These are phyloP conservation scores for Tetrastigma voinierianum DNA, from an alignment of 164 flowering plant genomes.

Conservation along the genomic window DNA sequence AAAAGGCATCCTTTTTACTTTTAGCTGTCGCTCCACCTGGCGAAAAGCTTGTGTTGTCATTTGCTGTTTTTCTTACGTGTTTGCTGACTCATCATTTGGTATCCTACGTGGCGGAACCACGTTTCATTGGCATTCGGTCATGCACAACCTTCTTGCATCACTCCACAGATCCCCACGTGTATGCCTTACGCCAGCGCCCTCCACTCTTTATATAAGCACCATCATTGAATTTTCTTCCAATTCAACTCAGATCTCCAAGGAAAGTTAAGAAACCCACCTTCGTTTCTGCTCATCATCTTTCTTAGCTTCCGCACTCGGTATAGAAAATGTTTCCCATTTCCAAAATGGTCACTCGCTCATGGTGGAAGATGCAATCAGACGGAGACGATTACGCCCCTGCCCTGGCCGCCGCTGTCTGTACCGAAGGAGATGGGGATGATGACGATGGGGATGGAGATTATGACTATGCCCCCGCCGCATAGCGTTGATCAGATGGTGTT, in stretches of 20 bases:
- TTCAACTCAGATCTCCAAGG: not conserved
- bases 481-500: slow-evolving; percentile 17
- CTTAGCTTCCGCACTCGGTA: not conserved
- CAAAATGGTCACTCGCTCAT: not conserved
- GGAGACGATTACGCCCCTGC: slow-evolving; percentile 10
- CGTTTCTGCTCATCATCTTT: not conserved
- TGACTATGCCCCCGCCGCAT: slow-evolving; percentile 18
- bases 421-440: not conserved
- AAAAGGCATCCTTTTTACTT: no score
- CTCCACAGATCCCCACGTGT: slow-evolving; percentile 23
- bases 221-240: not conserved
- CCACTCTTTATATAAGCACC: slow-evolving; percentile 10
- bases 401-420: not conserved
- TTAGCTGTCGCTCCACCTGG: no score
- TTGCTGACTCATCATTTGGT: no score
- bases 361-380: slow-evolving; percentile 20
- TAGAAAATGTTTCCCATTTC: slow-evolving; percentile 15
- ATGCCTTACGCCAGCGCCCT: slow-evolving; percentile 18
- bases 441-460: slow-evolving; percentile 16
- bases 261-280: not conserved
- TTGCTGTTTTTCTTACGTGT: no score
- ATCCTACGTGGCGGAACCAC: slow-evolving; percentile 2
- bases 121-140: not conserved
- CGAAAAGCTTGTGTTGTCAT: no score
- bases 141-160: slow-evolving; percentile 13